Evolutionary conservation across 2,329 filamentous ascomycete species (phyloP).

Genomic region (Domatiomyces globalis): DNA sequence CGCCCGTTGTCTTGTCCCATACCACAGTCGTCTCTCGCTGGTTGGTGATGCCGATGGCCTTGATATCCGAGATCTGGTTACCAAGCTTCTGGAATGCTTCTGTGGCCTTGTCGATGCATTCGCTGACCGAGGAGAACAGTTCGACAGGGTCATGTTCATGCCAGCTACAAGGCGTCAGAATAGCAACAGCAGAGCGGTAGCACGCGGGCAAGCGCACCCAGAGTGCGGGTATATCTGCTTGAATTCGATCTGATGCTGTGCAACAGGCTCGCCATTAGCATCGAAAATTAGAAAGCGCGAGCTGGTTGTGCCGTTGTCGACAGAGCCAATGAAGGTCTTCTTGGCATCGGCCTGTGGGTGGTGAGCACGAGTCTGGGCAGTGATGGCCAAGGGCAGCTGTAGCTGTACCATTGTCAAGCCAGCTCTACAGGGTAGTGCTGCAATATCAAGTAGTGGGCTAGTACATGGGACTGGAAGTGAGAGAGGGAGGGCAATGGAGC

Average conservation of each 20-base stretch:
- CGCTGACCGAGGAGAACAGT: constrained; percentile 52
- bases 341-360: constrained; percentile 3
- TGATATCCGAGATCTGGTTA: constrained; percentile 49
- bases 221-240: constrained; percentile 63
- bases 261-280: constrained; percentile 54
- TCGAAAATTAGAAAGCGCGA: constrained; percentile 75
- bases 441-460: neutral
- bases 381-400: neutral
- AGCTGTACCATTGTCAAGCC: neutral
- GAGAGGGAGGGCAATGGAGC: neutral
- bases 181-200: neutral
- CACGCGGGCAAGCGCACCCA: constrained; percentile 41
- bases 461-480: neutral
- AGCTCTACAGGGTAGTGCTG: neutral
- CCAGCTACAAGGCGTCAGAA: constrained; percentile 40
- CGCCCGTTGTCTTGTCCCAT: constrained; percentile 59
- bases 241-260: constrained; percentile 67
- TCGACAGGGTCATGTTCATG: constrained; percentile 65
- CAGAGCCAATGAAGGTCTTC: constrained; percentile 52
- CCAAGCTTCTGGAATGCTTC: constrained; percentile 49
- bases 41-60: constrained; percentile 62
- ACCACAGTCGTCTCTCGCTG: constrained; percentile 68
- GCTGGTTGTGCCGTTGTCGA: constrained; percentile 73
- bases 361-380: neutral
- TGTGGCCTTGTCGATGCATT: constrained; percentile 56